Base-by-base conservation (phyloP, 2,329 filamentous ascomycete species). In the Ustulina deusta region DNA sequence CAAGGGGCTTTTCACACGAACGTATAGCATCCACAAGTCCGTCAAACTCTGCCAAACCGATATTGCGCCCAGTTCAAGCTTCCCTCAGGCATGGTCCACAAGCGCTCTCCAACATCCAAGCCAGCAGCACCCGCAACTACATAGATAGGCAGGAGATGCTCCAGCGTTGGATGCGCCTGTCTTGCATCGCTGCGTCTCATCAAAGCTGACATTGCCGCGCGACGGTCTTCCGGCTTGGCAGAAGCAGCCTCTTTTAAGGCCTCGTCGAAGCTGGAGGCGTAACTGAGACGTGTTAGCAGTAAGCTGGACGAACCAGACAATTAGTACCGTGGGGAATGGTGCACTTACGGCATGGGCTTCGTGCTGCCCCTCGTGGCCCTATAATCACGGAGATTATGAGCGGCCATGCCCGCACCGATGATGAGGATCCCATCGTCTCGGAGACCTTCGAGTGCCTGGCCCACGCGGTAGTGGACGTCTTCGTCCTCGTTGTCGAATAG, bases 371-470 rank as follows among this genome's bases (percentile, higher is more conserved):
- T 69, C 17, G 51, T 66, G 11, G 64, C 71, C 20, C 71, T 65
- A 51, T 69, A 74, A 42, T 74, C 72, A 32, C 80, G 81, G 62
- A 86, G 76, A 69, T 86, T 86, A 72, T 87, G 85, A 52, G 51
- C 87, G 1, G 87, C 85, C 86, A 89, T 88, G 0, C 87, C 87
- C 0, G 86, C 86, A 3, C 82, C 82, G n/a, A 90, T 83, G 61
- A 89, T 85, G 49, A 86, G 77, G 59, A 88, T 81, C 7, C 85
- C 86, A 63, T 88, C 83, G 20, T 88, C 84, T 22, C 87, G 82
- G 10, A 89, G 80, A 42, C 79, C 79, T 22, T 84, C 78, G 2
- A 90, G 75, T 1, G 86, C 86, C 67, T 85, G 79, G 2, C 87
- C 87, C 2, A 89, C 79, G 4, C 78, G 79, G 74, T 87, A 87